These are phyloP conservation scores for Fusarium fujikuroi DNA, from an alignment of 2,329 filamentous ascomycete species.

Conservation along the genomic window DNA sequence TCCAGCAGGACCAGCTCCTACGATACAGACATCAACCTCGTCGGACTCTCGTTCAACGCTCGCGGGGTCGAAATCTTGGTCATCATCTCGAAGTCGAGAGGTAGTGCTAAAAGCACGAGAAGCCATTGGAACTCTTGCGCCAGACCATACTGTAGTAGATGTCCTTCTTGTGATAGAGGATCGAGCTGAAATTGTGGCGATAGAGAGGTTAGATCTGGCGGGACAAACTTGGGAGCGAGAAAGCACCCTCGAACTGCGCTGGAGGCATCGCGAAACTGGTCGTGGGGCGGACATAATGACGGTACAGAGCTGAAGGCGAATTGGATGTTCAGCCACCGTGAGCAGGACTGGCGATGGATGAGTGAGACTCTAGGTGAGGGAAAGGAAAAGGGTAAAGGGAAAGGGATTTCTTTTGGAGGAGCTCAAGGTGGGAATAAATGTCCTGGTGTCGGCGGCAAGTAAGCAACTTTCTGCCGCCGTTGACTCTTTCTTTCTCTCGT, in stretches of 20 bases:
- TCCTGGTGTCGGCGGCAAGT: conserved; percentile 30
- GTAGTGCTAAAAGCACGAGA: conserved; percentile 53
- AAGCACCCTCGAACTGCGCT: conserved; percentile 51
- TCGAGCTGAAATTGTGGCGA: conserved; percentile 34
- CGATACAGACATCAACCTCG: conserved; percentile 94
- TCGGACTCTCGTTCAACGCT: conserved; percentile 87
- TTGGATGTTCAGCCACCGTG: conserved; percentile 43
- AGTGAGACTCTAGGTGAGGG: background rate
- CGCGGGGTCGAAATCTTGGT: conserved; percentile 72
- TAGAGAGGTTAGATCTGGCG: conserved; percentile 37
- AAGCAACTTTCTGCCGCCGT: conserved; percentile 32
- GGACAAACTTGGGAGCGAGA: conserved; percentile 45
- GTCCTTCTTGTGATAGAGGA: conserved; percentile 24
- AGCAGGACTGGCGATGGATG: background rate
- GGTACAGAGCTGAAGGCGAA: background rate
- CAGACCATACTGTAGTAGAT: conserved; percentile 30
- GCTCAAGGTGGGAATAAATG: conserved; percentile 10
- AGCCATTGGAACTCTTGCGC: conserved; percentile 34
- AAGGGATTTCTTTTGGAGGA: background rate
- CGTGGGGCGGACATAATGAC: conserved; percentile 50
- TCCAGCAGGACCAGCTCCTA: conserved; percentile 95
- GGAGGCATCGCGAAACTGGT: conserved; percentile 54
- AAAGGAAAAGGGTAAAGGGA: background rate
- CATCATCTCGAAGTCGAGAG: conserved; percentile 43
- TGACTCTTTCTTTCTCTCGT: conserved; percentile 13